Evolutionary conservation across 83 land plant genomes (phyloP), one percentile per base, ranked within the genome.

Genomic region (Isoetes engelmannii): DNA sequence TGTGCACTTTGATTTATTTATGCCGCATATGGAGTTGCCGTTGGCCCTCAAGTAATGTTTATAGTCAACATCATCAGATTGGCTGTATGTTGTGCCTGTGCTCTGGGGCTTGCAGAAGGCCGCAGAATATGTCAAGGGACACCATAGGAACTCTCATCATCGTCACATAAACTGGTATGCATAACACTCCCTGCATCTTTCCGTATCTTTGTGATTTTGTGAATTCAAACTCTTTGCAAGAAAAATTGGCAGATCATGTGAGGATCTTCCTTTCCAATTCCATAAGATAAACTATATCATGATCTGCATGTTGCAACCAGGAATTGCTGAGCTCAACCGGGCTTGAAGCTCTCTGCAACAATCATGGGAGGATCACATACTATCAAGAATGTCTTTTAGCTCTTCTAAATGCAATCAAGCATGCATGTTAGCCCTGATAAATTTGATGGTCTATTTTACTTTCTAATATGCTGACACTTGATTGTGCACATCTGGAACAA

Each of bases 1-100:
- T 28, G 1, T 28, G 2, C 37, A 28, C 37, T 28, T 28, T 28
- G 37, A 28, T 28, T 2, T 28, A 28, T 28, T 28, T 28, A 28
- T 28, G 37, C 2, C 37, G 1, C 37, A 28, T 28, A 73, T 28
- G 75, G 70, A n/a, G 59, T 73, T 18, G 19, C 59, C 61, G 64
- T 73, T 55, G 75, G 75, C n/a, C 75, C 69, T 19, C 55, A 49
- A 56, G 75, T 73, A 55, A 6, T 12, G 45, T 44, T 57, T 0
- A 7, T 45, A 49, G 19, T 5, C n/a, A 18, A n/a, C 17, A 67
- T 13, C 57, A 13, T 67, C 69, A 0, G 4, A 3, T 6, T 67
- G 69, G 53, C 69, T 47, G 69, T 57, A 18, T 37, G 42, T 67
- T 4, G 69, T 47, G 48, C 69, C 53, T 28, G 37, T 28, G 37